Conservation (phyloP, 805 yeast genomes). For the Jamesozyma hellenica region DNA sequence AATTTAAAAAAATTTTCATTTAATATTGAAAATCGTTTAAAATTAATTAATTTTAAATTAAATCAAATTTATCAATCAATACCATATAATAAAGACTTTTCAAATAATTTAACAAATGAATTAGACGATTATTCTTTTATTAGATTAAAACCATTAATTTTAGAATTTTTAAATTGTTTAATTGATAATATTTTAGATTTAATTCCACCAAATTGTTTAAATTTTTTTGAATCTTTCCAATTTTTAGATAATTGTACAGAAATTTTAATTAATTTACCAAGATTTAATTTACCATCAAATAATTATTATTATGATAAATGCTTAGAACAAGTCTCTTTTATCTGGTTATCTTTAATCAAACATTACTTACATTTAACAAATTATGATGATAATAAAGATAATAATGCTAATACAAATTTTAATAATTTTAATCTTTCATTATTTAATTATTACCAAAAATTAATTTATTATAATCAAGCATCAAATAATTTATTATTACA, state of each 20-base stretch:
- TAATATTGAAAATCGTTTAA: slow-evolving; percentile 17
- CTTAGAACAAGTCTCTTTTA: slow-evolving; percentile 26
- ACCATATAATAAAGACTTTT: slow-evolving; percentile 23
- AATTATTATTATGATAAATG: slow-evolving; percentile 30
- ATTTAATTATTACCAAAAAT: slow-evolving; percentile 15
- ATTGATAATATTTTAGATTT: slow-evolving; percentile 26
- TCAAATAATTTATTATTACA: slow-evolving; percentile 18
- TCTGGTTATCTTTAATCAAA: slow-evolving; percentile 26
- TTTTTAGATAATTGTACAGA: slow-evolving; percentile 25
- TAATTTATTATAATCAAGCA: slow-evolving; percentile 18
- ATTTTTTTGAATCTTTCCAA: slow-evolving; percentile 20
- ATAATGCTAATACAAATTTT: slow-evolving; percentile 15
- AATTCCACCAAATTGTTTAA: slow-evolving; percentile 25
- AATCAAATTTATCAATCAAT: slow-evolving; percentile 17
- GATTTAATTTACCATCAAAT: slow-evolving; percentile 26
- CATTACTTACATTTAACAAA: slow-evolving; percentile 3
- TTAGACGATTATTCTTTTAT: slow-evolving; percentile 30
- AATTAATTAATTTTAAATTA: slow-evolving; percentile 16
- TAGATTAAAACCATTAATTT: slow-evolving; percentile 23
- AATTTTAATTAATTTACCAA: slow-evolving; percentile 23
- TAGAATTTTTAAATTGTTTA: slow-evolving; percentile 28
- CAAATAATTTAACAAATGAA: slow-evolving; percentile 6
- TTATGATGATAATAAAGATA: background rate
- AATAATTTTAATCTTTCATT: slow-evolving; percentile 12
- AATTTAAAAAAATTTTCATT: slow-evolving; percentile 8